phyloP scores from a whole-genome alignment of 805 yeast genomes.

The Candida railenensis region DNA sequence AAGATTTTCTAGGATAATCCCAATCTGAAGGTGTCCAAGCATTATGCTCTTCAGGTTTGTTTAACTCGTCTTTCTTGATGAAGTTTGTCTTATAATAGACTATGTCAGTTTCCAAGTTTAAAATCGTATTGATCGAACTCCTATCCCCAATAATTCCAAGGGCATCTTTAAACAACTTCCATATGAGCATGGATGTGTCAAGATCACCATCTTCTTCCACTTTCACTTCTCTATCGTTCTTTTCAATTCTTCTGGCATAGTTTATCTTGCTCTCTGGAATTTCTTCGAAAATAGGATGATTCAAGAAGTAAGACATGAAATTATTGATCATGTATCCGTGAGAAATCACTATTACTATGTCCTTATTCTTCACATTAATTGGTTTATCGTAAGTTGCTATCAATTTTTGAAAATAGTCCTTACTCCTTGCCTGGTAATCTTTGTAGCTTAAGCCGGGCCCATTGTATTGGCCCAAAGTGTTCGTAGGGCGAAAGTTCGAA shows the following conservation, averaged over 20 bases:
- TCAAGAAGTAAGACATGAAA: conserved; percentile 38
- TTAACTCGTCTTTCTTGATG: conserved; percentile 33
- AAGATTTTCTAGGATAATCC: conserved; percentile 34
- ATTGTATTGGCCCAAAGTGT: conserved; percentile 41
- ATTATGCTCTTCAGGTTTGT: conserved; percentile 14
- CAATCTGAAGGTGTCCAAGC: conserved; percentile 10
- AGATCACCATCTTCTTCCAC: conserved; percentile 11
- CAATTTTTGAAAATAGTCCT: conserved; percentile 38
- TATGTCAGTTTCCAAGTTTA: conserved; percentile 41
- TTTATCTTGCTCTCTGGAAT: conserved; percentile 40
- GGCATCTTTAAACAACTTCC: conserved; percentile 36
- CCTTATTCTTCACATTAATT: conserved; percentile 26
- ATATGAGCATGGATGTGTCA: conserved; percentile 18
- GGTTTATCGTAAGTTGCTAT: conserved; percentile 44
- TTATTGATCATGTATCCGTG: conserved; percentile 44
- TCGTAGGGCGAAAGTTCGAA: conserved; percentile 43
- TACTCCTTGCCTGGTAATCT: conserved; percentile 39
- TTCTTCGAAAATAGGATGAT: conserved; percentile 45
- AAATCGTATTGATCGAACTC: conserved; percentile 23
- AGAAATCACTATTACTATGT: conserved; percentile 36
- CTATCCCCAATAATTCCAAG: conserved; percentile 25
- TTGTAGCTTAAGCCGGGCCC: conserved; percentile 39
- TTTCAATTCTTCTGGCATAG: conserved; percentile 24
- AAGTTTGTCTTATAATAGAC: conserved; percentile 45
- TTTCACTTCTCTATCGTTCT: conserved; percentile 8